Evolutionary conservation across 192 early-diverging fungal genomes (phyloP).

Genomic region (Thamnidium elegans): DNA sequence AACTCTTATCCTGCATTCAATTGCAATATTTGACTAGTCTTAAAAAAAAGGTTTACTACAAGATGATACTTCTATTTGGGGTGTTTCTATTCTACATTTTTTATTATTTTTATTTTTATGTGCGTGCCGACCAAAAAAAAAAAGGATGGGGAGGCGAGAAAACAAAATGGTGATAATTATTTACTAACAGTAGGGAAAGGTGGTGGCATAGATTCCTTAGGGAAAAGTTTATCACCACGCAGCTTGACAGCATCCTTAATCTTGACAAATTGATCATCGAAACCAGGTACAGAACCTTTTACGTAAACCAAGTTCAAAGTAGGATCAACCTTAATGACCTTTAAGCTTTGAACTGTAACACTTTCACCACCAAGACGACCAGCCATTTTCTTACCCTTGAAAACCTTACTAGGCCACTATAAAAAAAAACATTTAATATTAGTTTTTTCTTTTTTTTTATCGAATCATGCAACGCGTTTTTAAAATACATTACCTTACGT

Average conservation of each 20-base stretch:
- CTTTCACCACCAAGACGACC: conserved; percentile 90
- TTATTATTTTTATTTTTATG: background rate
- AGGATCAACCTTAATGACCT: conserved; percentile 84
- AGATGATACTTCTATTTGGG: too few species aligned
- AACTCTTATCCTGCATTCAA: too few species aligned
- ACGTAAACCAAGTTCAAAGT: conserved; percentile 87
- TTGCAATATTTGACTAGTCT: too few species aligned
- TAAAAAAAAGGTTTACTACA: too few species aligned
- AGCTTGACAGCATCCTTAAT: conserved; percentile 86
- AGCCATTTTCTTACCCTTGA: conserved; percentile 98
- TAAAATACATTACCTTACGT: conserved; percentile 50
- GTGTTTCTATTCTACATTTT: background rate
- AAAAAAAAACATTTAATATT: conserved; percentile 35
- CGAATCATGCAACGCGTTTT: background rate
- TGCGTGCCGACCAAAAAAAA: background rate
- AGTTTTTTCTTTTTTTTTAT: background rate
- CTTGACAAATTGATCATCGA: conserved; percentile 79
- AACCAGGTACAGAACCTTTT: conserved; percentile 88
- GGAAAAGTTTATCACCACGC: conserved; percentile 59
- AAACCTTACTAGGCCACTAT: conserved; percentile 79
- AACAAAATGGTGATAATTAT: background rate
- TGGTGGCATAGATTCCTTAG: conserved; percentile 53
- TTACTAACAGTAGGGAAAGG: conserved; percentile 70
- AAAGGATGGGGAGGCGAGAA: background rate
- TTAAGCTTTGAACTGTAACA: conserved; percentile 74